These are phyloP conservation scores for Chrysanthemum seticuspe DNA, from an alignment of 129 eudicot genomes.

Conservation along the genomic window DNA sequence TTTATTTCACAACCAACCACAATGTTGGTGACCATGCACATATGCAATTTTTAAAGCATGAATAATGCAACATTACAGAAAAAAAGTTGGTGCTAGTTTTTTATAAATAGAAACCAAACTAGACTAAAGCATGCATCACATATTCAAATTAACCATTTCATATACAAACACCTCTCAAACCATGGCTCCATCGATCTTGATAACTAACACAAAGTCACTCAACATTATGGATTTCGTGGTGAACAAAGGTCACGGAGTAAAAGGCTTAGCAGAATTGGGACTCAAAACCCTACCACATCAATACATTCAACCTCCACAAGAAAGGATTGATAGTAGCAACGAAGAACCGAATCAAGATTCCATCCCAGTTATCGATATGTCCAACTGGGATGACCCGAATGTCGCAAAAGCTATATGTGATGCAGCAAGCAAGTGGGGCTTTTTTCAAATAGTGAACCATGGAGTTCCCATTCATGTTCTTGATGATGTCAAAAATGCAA, in stretches of 20 bases:
- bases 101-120: constrained; percentile 20
- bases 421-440: constrained; percentile 65
- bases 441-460: constrained; percentile 65
- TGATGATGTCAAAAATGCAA: constrained; percentile 58
- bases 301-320: constrained; percentile 49
- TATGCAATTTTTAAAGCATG: constrained; percentile 7
- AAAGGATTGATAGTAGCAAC: constrained; percentile 26
- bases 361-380: constrained; percentile 51
- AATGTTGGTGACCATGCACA: constrained; percentile 17
- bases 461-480: constrained; percentile 56
- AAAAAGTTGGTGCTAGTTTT: background rate
- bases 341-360: constrained; percentile 16
- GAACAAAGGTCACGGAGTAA: constrained; percentile 46
- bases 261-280: constrained; percentile 47
- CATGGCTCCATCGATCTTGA: constrained; percentile 29
- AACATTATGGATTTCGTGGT: constrained; percentile 30
- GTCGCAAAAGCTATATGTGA: constrained; percentile 45
- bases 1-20: constrained; percentile 25
- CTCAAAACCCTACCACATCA: constrained; percentile 37
- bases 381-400: constrained; percentile 47
- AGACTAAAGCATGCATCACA: background rate
- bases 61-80: constrained; percentile 13
- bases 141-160: background rate
- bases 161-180: background rate
- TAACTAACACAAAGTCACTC: constrained; percentile 6